A percentile compares a stretch with the other conserved stretches of the same genome.
These are phyloP conservation scores for Kwoniella bestiolae DNA, from an alignment of 768 basidiomycete genomes.

Conservation along the genomic window DNA sequence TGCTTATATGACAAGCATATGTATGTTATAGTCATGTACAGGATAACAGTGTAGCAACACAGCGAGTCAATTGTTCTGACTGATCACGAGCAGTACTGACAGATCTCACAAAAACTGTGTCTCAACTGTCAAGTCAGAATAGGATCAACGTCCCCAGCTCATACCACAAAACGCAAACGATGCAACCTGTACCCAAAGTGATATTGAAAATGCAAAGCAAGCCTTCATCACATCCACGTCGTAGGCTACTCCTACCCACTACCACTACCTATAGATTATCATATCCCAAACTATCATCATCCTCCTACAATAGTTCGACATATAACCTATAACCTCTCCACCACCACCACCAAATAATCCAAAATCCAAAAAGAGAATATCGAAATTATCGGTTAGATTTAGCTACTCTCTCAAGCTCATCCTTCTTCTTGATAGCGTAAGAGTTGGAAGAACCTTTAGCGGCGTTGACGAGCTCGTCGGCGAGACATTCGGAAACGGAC, in stretches of 20 bases:
- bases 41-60: not conserved
- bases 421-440: constrained; percentile 99
- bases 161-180: not conserved
- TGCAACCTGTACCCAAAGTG: not conserved
- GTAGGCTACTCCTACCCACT: not conserved
- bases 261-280: not conserved
- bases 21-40: not conserved
- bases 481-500: constrained; percentile 97
- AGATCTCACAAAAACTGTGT: too few relatives aligned
- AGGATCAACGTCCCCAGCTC: too few relatives aligned
- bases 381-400: constrained; percentile 95
- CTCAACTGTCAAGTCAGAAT: too few relatives aligned
- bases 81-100: too few relatives aligned
- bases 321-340: not conserved
- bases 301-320: not conserved
- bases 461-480: constrained; percentile 99
- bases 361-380: constrained; percentile 6
- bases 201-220: constrained; percentile 12
- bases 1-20: too few relatives aligned
- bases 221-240: constrained; percentile 12
- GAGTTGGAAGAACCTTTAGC: constrained; percentile 99
- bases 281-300: not conserved
- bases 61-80: too few relatives aligned
- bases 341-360: not conserved
- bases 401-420: constrained; percentile 99